Conservation (phyloP, 768 basidiomycete species). For the Boletus patriciae region DNA sequence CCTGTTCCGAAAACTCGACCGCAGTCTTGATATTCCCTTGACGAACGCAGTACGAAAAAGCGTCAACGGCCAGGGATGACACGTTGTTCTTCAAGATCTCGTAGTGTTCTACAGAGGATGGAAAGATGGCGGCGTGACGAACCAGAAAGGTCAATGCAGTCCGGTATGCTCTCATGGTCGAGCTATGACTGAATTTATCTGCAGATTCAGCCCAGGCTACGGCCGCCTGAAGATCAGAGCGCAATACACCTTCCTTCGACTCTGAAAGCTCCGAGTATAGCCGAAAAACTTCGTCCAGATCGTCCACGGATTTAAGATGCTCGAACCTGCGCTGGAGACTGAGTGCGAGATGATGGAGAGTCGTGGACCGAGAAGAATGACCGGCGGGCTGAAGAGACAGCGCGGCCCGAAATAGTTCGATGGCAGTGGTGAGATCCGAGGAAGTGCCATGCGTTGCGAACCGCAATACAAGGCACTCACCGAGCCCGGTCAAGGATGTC, state of each 20-base stretch:
- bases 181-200: not conserved
- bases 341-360: not conserved
- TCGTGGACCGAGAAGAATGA: not conserved
- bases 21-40: not conserved
- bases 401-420: not conserved
- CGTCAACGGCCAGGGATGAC: not conserved
- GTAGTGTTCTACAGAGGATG: not conserved
- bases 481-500: not conserved
- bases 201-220: not conserved
- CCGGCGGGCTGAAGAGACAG: not conserved
- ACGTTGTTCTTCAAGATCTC: not conserved
- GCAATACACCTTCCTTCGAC: not conserved
- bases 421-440: not conserved
- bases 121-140: not conserved
- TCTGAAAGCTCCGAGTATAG: not conserved
- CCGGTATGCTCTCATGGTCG: not conserved
- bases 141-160: not conserved
- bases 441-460: not conserved
- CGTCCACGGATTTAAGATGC: not conserved
- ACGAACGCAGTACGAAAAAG: not conserved
- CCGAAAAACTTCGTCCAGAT: not conserved
- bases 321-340: not conserved
- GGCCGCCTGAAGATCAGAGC: not conserved
- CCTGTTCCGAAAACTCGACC: not conserved
- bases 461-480: not conserved